Evolutionary conservation across 2,329 filamentous ascomycete species (phyloP), one percentile per base, ranked within the genome.

Genomic region (Cryphonectria japonica): DNA sequence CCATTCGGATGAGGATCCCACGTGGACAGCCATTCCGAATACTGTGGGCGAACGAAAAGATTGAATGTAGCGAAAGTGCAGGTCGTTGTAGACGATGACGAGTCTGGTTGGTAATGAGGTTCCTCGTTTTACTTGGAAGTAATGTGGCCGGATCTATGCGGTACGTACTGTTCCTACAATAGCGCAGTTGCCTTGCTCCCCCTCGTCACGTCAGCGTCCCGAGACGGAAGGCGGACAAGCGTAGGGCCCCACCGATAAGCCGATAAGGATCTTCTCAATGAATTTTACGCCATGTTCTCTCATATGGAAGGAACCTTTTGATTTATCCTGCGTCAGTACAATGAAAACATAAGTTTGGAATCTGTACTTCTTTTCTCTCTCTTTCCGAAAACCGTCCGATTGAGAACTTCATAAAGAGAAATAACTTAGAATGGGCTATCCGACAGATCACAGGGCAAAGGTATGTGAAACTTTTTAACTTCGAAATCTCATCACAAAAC

Each of bases 1-100:
- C 85, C 95, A 96, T 81, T 97, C 89, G 75, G 85, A 83, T 19
- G 86, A 81, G 1, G 92, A 95, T 72, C 84, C 83, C 76, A 95
- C 91, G 71, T 83, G 85, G 64, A 88, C 81, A 34, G 83, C 82
- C 86, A 88, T 85, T 22, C 65, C 29, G 81, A 59, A 43, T 37
- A 1, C 32, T 39, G 37, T 6, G 8, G 16, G 22, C 19, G 29
- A 29, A n/a, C 41, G 29, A 29, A 22, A 11, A 7, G n/a, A 13
- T 26, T 32, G 41, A 22, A 50, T 50, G 57, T 54, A 16, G 62
- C 22, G 54, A 43, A 43, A 54, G 14, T 63, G 46, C 65, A 41
- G 50, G 62, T 39, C 14, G 59, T 5, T 62, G 29, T 50, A 6
- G 54, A 54, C 11, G 37, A 60, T 13, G 29, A 41, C 41, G 19